A percentile compares a stretch with the other conserved stretches of the same genome.
These are phyloP conservation scores for Salvia rosmarinus DNA, from an alignment of 257 asterid species.

Conservation along the genomic window DNA sequence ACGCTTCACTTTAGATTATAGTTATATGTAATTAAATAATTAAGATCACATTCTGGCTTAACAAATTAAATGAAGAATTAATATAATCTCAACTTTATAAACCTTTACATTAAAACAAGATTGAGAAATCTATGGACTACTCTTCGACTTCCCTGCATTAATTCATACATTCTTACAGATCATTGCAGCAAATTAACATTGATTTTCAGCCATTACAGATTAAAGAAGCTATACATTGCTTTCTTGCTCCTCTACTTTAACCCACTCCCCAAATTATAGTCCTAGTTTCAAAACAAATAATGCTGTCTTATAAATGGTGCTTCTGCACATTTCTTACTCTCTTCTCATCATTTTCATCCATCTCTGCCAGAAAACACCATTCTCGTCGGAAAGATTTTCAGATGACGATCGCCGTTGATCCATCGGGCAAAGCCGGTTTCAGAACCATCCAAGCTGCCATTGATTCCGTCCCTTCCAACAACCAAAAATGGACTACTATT, in stretches of 20 bases:
- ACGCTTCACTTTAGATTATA: no score
- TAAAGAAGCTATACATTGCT: neutral
- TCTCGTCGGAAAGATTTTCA: no score
- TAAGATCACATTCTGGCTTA: no score
- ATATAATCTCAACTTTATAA: neutral
- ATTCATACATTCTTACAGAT: neutral
- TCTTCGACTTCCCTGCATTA: neutral
- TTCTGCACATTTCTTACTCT: neutral
- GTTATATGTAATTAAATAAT: no score
- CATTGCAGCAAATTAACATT: neutral
- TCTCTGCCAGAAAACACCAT: neutral
- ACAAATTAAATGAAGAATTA: no score
- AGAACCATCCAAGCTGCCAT: slow-evolving; percentile 41
- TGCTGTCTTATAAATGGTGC: neutral
- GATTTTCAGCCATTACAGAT: neutral
- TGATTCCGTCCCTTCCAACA: slow-evolving; percentile 50
- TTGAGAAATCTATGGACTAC: no score
- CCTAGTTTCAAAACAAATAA: neutral
- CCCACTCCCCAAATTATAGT: neutral
- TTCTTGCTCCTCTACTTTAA: neutral
- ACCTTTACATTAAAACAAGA: neutral
- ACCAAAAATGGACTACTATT: slow-evolving; percentile 49
- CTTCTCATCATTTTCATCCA: neutral
- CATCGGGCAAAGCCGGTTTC: neutral
- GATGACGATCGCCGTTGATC: slow-evolving; percentile 1